These are phyloP conservation scores for Rhodotorula sp. DNA, from an alignment of 1,284 basidiomycete genomes.

Conservation along the genomic window DNA sequence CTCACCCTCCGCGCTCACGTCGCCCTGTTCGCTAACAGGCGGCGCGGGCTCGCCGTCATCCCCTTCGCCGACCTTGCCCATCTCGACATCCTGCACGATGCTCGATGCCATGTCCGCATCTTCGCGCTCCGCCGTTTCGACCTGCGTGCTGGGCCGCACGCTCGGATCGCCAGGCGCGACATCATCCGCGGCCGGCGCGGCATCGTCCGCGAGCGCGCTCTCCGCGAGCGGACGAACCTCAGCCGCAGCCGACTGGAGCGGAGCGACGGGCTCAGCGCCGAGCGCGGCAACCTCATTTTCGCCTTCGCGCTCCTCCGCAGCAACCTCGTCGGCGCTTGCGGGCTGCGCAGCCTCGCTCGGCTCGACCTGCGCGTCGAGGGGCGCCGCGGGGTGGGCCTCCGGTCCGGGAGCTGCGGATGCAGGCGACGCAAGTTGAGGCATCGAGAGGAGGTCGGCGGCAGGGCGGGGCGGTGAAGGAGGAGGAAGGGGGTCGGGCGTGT, in stretches of 20 bases:
- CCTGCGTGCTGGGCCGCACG: too few species aligned
- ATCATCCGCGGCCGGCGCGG: too few species aligned
- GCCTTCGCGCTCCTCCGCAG: not conserved
- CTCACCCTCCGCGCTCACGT: too few species aligned
- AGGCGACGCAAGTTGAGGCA: not conserved
- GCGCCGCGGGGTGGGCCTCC: too few species aligned
- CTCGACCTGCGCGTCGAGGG: not conserved
- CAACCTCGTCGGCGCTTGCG: too few species aligned
- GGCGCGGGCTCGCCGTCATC: not conserved
- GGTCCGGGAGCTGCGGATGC: not conserved
- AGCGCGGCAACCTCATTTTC: not conserved
- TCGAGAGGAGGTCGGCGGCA: not conserved
- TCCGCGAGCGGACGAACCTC: too few species aligned
- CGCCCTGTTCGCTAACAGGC: not conserved
- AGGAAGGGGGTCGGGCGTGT: constrained; percentile 52
- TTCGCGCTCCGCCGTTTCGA: too few species aligned
- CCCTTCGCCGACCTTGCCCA: not conserved
- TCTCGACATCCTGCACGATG: not conserved
- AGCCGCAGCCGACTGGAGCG: not conserved
- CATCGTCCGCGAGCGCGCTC: too few species aligned
- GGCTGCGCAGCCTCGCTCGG: not conserved
- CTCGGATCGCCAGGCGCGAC: too few species aligned
- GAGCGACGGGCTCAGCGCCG: not conserved
- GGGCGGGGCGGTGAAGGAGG: not conserved
- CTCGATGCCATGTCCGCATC: not conserved